phyloP scores from a whole-genome alignment of 495 filamentous ascomycete species.

The Neurospora sp. region DNA sequence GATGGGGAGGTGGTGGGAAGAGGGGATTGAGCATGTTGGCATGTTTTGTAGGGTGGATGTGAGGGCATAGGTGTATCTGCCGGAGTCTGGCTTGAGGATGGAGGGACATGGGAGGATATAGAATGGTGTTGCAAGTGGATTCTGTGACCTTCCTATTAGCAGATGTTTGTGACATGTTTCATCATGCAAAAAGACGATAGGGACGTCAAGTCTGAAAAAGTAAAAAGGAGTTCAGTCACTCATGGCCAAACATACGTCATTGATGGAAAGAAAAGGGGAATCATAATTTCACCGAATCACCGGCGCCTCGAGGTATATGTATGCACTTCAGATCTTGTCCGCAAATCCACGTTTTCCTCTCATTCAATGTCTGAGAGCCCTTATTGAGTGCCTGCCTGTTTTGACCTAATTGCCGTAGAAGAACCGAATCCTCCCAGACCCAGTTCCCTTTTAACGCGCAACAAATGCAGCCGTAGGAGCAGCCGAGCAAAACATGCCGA shows the following conservation, averaged over 20 bases:
- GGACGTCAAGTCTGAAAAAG: not conserved
- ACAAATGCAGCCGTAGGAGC: slow-evolving; percentile 8
- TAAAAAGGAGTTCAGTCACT: not conserved
- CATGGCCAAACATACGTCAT: not conserved
- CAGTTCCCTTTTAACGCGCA: not conserved
- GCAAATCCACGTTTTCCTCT: not conserved
- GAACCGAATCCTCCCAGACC: not conserved
- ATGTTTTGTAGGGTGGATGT: slow-evolving; percentile 49
- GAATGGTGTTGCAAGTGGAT: not conserved
- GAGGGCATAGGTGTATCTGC: not conserved
- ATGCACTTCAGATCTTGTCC: not conserved
- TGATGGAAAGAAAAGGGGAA: not conserved
- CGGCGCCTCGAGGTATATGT: not conserved
- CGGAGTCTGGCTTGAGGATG: not conserved
- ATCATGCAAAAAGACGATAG: not conserved
- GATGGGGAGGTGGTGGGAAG: slow-evolving; percentile 72
- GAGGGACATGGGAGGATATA: not conserved
- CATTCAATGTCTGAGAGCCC: not conserved
- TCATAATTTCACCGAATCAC: slow-evolving; percentile 1
- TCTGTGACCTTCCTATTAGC: not conserved
- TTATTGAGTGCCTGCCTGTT: slow-evolving; percentile 1
- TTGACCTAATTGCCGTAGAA: not conserved
- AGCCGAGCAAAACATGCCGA: slow-evolving; percentile 37
- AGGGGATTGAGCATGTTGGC: slow-evolving; percentile 75
- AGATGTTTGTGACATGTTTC: not conserved